Evolutionary conservation across 2,329 filamentous ascomycete species (phyloP), one percentile per base, ranked within the genome.

Genomic region (Dactylellina parvicollis): DNA sequence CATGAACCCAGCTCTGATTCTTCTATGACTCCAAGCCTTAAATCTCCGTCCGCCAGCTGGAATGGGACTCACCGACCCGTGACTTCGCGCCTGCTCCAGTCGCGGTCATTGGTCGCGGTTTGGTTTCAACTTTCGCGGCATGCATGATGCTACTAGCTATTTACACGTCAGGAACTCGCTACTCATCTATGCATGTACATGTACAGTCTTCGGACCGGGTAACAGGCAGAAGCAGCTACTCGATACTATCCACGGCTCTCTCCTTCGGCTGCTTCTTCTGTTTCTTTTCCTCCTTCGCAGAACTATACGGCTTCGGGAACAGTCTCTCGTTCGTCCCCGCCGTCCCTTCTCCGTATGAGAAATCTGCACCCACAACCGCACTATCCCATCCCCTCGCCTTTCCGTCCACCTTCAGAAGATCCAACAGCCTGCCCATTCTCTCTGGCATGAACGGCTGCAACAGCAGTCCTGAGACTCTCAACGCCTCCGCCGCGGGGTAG

Each of bases 401-500:
- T 7, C 83, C 79, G 2, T 83, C 81, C 3, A 99, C 92, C 0
- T 90, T 89, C 7, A 99, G 83, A 78, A 89, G 86, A 79, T 96
- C 90, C 0, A 99, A 85, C 30, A 97, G 81, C 76, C 87, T 82
- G 9, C 82, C 81, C 49, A 92, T 86, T 80, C 96, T 96, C 40
- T 83, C 84, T 0, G 95, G 95, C 86, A 99, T 96, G 78, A 93
- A 91, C 0, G 95, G 92, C 80, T 96, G 93, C 46, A 99, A 83
- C 49, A 98, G 83, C 76, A 99, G 96, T 12, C 89, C 92, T 0
- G 85, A 83, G 22, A 97, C 87, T 36, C 95, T 89, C 49, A 97
- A 80, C 3, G 90, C 86, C 81, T 99, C 95, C 7, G 89, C 86
- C 44, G 85, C 84, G 44, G 90, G 84, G 80, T 87, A 97, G 26